Base-by-base conservation (phyloP, 257 asterid genomes). In the Osmanthus fragrans region DNA sequence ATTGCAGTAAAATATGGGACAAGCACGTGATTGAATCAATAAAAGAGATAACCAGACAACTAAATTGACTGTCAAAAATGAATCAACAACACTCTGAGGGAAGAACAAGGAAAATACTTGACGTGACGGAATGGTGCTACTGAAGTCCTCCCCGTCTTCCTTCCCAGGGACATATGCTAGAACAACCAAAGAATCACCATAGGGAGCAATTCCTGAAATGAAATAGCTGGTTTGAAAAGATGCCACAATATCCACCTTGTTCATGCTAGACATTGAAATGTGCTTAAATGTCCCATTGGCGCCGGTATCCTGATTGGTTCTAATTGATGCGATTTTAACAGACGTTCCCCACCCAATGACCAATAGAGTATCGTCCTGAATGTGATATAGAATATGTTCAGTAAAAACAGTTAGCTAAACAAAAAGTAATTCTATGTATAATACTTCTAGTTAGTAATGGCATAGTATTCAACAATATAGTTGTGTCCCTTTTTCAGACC, bases 321-420 rank as follows among this genome's bases (percentile, higher is more conserved):
- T 88, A 75, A 96, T 92, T 40, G 96, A 88, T 77, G 97, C 99
- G 80, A 96, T 82, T 86, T 89, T 96, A 75, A 96, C 91, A 73
- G 91, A 86, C 39, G 96, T 87, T 85, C 99, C 99, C 98, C 99
- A 96, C 73, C 99, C 99, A 86, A 93, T 90, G 72, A 96, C 99
- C 88, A 96, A 91, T 76, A 93, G 84, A 58, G 87, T 75, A 80
- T 96, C 98, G 82, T 90, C 97, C 98, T 96, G 92, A 78, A 83
- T 76, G 81, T 75, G 84, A 85, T 58, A 76, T 66, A 83, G 78
- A 64, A 81, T 70, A 51, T 29, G 71, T 80, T 25, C 74, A 85
- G 81, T 64, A 82, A 80, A 76, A 8, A 47, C 83, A 82, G 65
- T 32, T 65, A 71, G 77, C 64, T 30, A 74, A 36, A 72, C 75